These are phyloP conservation scores for Cryptococcus sp. DNA, from an alignment of 1,284 basidiomycete genomes.

Conservation along the genomic window DNA sequence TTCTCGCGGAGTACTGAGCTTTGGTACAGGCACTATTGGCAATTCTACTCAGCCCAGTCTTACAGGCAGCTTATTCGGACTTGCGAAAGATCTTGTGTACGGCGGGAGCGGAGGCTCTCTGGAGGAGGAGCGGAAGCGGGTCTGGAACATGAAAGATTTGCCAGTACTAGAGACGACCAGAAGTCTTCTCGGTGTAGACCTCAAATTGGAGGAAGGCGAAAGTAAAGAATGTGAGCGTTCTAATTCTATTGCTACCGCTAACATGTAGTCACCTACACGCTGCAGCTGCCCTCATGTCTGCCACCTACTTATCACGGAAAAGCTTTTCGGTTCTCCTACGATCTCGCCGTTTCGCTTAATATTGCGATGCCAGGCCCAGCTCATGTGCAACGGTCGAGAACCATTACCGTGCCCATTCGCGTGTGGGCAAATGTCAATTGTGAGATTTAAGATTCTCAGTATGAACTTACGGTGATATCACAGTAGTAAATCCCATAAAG, in stretches of 20 bases:
- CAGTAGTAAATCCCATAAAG: constrained; percentile 27
- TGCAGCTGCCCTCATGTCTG: constrained; percentile 71
- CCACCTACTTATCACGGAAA: constrained; percentile 89
- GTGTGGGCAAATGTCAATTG: constrained; percentile 44
- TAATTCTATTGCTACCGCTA: not conserved
- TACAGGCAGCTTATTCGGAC: constrained; percentile 50
- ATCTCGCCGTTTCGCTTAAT: constrained; percentile 71
- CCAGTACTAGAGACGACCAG: constrained; percentile 50
- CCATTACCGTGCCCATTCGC: constrained; percentile 42
- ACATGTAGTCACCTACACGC: constrained; percentile 69
- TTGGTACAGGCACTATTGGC: constrained; percentile 50
- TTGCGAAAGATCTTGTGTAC: constrained; percentile 48
- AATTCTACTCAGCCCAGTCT: constrained; percentile 46
- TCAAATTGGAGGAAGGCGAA: constrained; percentile 45
- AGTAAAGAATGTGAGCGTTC: constrained; percentile 45
- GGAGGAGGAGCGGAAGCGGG: constrained; percentile 51
- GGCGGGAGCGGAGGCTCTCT: constrained; percentile 46
- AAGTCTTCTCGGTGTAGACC: constrained; percentile 49
- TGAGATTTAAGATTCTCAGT: not conserved
- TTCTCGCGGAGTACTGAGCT: constrained; percentile 45
- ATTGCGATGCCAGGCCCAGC: constrained; percentile 38
- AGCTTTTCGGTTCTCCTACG: constrained; percentile 81
- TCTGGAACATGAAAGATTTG: constrained; percentile 52
- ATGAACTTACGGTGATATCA: not conserved
- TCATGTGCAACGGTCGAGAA: constrained; percentile 38